phyloP scores from a whole-genome alignment of 306 rosid genomes.

The Inga leiocalycina region DNA sequence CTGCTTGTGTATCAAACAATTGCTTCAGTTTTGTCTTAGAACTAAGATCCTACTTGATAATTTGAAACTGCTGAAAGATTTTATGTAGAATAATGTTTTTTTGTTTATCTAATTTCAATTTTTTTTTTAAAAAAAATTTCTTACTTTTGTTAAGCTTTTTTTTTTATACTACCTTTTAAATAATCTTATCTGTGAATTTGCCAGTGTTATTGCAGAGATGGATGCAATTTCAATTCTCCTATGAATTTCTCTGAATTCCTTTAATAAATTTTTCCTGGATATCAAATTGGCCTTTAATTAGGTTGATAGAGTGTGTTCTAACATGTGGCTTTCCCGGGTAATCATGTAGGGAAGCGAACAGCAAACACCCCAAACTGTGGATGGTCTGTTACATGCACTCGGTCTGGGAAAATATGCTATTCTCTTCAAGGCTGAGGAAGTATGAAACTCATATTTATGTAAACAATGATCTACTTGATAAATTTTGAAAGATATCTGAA shows the following conservation, averaged over 20 bases:
- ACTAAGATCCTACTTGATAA: background rate
- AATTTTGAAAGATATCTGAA: constrained; percentile 18
- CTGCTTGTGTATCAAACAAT: background rate
- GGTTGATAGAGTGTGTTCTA: constrained; percentile 12
- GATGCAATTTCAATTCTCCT: background rate
- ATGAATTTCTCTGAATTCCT: background rate
- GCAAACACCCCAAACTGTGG: constrained; percentile 71
- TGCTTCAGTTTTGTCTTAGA: constrained; percentile 10
- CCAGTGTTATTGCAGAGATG: background rate
- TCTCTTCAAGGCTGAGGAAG: constrained; percentile 94
- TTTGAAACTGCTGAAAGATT: constrained; percentile 14
- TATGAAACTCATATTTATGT: constrained; percentile 46
- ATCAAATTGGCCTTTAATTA: background rate
- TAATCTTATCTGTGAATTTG: background rate
- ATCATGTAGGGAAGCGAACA: constrained; percentile 67
- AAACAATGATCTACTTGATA: constrained; percentile 20
- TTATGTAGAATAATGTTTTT: constrained; percentile 12
- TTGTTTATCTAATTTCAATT: background rate
- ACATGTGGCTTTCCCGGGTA: constrained; percentile 28
- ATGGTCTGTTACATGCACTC: constrained; percentile 71
- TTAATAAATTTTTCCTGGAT: background rate
- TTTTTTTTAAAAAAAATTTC: too few species aligned
- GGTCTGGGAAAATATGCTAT: constrained; percentile 88
- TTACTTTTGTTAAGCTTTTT: background rate
- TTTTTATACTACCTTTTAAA: background rate